Evolutionary conservation across 202 grass and related monocot genomes (phyloP), one percentile per base, ranked within the genome.

Genomic region (Digitaria exilis): DNA sequence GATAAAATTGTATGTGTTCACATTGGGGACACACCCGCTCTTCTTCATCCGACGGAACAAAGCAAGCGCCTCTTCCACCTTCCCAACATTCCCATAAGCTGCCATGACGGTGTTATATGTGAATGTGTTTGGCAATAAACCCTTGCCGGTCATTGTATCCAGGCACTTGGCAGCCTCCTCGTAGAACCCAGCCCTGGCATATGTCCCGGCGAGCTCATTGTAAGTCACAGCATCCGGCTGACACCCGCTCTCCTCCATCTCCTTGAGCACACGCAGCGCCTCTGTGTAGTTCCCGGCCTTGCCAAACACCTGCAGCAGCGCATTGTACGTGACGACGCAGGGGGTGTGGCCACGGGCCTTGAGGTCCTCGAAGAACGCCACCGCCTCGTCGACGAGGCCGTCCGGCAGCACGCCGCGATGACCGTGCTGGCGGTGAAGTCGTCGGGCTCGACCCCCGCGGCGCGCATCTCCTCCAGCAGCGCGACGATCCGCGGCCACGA

Each of bases 361-460:
- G 82, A 92, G 82, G 72, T 90, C 76, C 57, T 82, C 71, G 65
- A 95, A 95, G 87, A 94, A 95, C 1, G 73, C 77, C 5, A 83
- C 75, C 0, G 96, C 96, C 83, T 95, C 87, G 3, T 86, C 78
- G 1, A 92, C 68, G 19, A 98, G 84, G 0, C 89, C 93, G 8
- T 89, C 89, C 91, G 92, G 30, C 83, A 86, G 16, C 87, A 93
- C 0, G 96, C 93, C 1, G 96, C 77, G 12, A 98, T 87, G 8
- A 98, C 93, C 6, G 91, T 98, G 76, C 96, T 98, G 31, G 89
- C 87, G 4, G 96, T 98, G 85, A 98, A 98, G 28, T 88, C 90
- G 21, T 98, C 96, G 3, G 90, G 89, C 22, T 63, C 66, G 2
- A 90, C 81, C 0, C 87, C 89, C 0, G 66, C 74, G 37, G 68